Evolutionary conservation across 768 basidiomycete species (phyloP), one percentile per base, ranked within the genome.

Genomic region (Dictyophora rubrovolvata): DNA sequence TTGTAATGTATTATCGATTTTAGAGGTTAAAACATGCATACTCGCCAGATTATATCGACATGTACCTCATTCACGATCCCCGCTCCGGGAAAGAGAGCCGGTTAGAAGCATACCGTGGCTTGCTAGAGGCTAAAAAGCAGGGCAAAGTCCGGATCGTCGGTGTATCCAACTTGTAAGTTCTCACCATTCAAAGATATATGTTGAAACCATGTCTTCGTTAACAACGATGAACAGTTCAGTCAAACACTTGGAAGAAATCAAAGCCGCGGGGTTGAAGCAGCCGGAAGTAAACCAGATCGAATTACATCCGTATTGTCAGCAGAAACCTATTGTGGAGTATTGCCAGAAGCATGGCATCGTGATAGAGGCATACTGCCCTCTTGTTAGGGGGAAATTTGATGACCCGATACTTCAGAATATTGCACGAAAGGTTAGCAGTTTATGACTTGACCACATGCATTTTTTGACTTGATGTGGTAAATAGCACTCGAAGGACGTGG

Each of bases 231-330:
- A 28, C 28, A 91, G 89, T 63, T 79, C 78, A 20, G 66, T 86
- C 35, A 79, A 81, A 49, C 89, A 92, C 64, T 73, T 92, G 4
- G 81, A 90, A 63, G 88, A 92, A 69, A 85, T 92, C 54, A 75
- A 71, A 59, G 70, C 71, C 9, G 82, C 81, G 0, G 85, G 86
- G 2, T 74, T 80, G 49, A 80, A 81, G 60, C 71, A 77, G 64
- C 90, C 90, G 14, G 70, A 82, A 5, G 83, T 93, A 53, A 91
- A 93, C 66, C 90, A 93, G 68, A 80, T 92, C 59, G 89, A 92
- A 79, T 73, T 91, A 18, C 89, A 91, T 63, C 89, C 89, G 0
- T 78, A 85, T 60, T 92, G 88, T 70, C 91, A 93, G 67, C 90
- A 93, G 65, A 78, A 75, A 47, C 77, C 82, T 7, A 89, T 93